phyloP scores from a whole-genome alignment of 768 basidiomycete genomes.

The Hericium alpestre region DNA sequence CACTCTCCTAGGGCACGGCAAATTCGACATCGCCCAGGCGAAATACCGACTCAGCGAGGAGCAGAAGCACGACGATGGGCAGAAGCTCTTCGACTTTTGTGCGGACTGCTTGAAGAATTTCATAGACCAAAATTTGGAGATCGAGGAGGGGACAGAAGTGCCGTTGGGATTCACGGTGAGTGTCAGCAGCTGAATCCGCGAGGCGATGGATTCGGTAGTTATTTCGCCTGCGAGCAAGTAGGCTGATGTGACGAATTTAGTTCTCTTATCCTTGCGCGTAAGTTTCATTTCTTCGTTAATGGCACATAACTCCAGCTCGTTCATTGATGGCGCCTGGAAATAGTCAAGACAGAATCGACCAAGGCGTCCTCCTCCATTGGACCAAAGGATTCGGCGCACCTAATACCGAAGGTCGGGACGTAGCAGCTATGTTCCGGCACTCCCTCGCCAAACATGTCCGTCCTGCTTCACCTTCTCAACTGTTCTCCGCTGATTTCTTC shows the following conservation, averaged over 20 bases:
- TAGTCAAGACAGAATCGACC: conserved; percentile 91
- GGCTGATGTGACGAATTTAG: conserved; percentile 24
- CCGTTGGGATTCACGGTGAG: conserved; percentile 91
- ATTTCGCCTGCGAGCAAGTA: conserved; percentile 1
- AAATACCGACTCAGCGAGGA: conserved; percentile 96
- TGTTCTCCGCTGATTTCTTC: not conserved
- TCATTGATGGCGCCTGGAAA: not conserved
- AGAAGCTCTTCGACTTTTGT: conserved; percentile 94
- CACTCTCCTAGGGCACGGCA: conserved; percentile 80
- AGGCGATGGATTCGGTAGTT: not conserved
- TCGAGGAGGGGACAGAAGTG: conserved; percentile 46
- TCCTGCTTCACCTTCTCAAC: conserved; percentile 2
- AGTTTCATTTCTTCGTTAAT: conserved; percentile 23
- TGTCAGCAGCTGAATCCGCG: conserved; percentile 2
- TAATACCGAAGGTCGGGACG: conserved; percentile 88
- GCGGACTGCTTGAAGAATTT: conserved; percentile 88
- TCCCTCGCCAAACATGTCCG: conserved; percentile 70
- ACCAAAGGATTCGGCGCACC: conserved; percentile 96
- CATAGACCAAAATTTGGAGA: conserved; percentile 59
- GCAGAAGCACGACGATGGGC: conserved; percentile 96
- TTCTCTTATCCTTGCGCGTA: conserved; percentile 94
- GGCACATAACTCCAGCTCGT: not conserved
- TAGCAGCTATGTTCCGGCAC: conserved; percentile 84
- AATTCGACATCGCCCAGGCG: conserved; percentile 95
- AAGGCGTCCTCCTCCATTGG: conserved; percentile 92